Percentiles rank a stretch among this genome's conserved stretches.
Conservation (phyloP, 495 filamentous ascomycete genomes). For the Tuber calosporum region DNA sequence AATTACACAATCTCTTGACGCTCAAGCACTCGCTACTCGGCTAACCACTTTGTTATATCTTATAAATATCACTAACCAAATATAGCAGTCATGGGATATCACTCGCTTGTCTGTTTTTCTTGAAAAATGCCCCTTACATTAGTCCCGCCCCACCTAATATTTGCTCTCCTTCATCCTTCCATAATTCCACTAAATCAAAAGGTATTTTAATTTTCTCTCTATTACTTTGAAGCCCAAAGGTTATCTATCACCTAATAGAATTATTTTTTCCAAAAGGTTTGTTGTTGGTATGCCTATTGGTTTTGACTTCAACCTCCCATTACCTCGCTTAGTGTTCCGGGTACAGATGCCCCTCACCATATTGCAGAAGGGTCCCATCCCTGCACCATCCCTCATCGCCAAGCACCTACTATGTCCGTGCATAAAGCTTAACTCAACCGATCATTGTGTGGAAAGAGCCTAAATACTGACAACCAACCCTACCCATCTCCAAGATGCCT, state of each 20-base stretch:
- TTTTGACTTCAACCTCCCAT: neutral
- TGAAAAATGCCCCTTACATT: neutral
- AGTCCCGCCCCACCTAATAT: neutral
- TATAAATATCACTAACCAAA: neutral
- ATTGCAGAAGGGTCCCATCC: neutral
- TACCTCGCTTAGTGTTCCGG: neutral
- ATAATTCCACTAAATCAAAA: neutral
- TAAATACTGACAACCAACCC: neutral
- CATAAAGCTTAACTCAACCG: neutral
- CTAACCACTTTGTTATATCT: neutral
- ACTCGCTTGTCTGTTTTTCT: neutral
- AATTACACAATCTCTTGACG: neutral
- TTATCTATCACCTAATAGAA: neutral
- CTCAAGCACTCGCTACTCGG: neutral
- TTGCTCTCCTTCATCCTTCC: neutral
- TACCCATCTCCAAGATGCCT: slow-evolving; percentile 12
- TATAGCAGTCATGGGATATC: neutral
- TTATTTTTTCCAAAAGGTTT: neutral
- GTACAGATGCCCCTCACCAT: too few species aligned
- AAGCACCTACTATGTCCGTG: neutral
- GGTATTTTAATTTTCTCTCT: neutral
- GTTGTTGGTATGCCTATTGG: neutral
- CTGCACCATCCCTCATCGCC: neutral
- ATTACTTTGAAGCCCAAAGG: neutral
- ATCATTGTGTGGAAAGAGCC: neutral